Conservation (phyloP, 805 yeast genomes). For the Clavispora asparagi region DNA sequence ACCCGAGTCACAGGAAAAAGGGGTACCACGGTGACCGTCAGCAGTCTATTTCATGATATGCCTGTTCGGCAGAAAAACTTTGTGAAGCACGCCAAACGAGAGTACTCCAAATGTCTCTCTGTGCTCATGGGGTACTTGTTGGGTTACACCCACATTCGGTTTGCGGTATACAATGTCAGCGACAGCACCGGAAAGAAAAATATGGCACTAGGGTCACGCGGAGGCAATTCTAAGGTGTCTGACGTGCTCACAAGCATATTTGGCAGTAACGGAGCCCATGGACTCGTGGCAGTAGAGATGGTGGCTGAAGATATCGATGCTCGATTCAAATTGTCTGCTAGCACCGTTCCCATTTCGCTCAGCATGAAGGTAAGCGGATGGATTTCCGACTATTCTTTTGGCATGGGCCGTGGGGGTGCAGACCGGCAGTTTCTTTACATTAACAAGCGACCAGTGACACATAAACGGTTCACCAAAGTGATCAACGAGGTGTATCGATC, state of each 20-base stretch:
- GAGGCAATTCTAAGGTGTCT: slow-evolving; percentile 32
- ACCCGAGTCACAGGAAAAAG: slow-evolving; percentile 44
- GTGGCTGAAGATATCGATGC: slow-evolving; percentile 26
- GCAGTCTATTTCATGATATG: slow-evolving; percentile 56
- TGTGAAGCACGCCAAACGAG: slow-evolving; percentile 59
- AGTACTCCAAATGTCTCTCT: slow-evolving; percentile 62
- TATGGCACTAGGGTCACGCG: slow-evolving; percentile 55
- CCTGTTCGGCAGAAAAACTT: slow-evolving; percentile 84
- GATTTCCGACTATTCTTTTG: slow-evolving; percentile 74
- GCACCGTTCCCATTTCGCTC: slow-evolving; percentile 6
- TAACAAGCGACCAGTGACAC: slow-evolving; percentile 68
- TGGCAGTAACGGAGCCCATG: slow-evolving; percentile 62
- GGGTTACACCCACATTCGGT: slow-evolving; percentile 50
- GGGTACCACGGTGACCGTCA: slow-evolving; percentile 66
- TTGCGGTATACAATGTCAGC: slow-evolving; percentile 53
- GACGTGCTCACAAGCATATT: slow-evolving; percentile 63
- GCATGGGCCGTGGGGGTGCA: slow-evolving; percentile 55
- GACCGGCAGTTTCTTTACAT: slow-evolving; percentile 76
- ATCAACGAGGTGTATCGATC: slow-evolving; percentile 70
- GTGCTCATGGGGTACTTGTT: slow-evolving; percentile 66
- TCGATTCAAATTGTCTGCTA: slow-evolving; percentile 16
- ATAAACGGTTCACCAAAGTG: slow-evolving; percentile 50
- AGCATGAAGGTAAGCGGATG: slow-evolving; percentile 40
- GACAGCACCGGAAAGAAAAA: slow-evolving; percentile 39
- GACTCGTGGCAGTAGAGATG: slow-evolving; percentile 49